These are phyloP conservation scores for Beauveria caledonica DNA, from an alignment of 2,329 filamentous ascomycete genomes.

Conservation along the genomic window DNA sequence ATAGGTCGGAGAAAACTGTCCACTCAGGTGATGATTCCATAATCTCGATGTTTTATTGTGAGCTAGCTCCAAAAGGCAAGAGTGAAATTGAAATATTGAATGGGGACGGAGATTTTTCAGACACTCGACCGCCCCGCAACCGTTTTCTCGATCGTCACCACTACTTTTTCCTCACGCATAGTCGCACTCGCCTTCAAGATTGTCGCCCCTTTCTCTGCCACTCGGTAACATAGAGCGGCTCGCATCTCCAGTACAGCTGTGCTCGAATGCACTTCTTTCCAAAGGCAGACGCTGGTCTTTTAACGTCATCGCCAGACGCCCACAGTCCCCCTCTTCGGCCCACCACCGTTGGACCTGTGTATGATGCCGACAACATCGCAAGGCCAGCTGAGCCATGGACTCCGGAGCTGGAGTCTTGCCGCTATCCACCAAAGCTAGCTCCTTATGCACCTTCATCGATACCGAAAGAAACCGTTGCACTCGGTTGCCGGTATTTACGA, in stretches of 20 bases:
- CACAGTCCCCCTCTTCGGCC: neutral
- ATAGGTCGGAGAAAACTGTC: too few relatives aligned
- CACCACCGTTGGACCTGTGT: neutral
- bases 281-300: slow-evolving; percentile 18
- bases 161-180: neutral
- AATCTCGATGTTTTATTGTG: too few relatives aligned
- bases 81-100: too few relatives aligned
- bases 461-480: neutral
- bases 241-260: neutral
- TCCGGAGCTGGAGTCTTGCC: neutral
- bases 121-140: neutral
- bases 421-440: neutral
- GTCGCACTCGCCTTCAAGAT: too few relatives aligned
- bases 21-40: too few relatives aligned
- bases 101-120: too few relatives aligned
- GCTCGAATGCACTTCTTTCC: slow-evolving; percentile 18
- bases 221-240: neutral
- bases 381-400: neutral
- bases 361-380: neutral
- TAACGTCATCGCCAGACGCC: slow-evolving; percentile 14
- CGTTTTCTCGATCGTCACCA: neutral
- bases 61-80: too few relatives aligned
- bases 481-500: slow-evolving; percentile 16
- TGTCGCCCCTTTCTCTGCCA: neutral
- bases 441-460: neutral